Conservation (phyloP, 2,329 filamentous ascomycete species). For the Trichothecium roseum region DNA sequence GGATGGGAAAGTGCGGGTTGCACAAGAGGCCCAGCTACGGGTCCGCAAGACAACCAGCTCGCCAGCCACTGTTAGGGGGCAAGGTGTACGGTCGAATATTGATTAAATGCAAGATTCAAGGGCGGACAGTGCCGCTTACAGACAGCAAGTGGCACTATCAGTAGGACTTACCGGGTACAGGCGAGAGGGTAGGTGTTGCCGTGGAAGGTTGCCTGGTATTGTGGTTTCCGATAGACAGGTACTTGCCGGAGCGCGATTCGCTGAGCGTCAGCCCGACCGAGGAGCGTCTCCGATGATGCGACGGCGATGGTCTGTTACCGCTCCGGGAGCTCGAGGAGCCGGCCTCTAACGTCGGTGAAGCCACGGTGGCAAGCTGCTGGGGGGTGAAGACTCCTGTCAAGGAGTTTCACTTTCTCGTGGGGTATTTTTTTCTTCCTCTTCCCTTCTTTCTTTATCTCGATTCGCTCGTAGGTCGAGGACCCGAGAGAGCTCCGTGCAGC, state of each 20-base stretch:
- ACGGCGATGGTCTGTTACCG: conserved; percentile 34
- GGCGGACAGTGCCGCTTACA: no score
- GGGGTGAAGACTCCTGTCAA: conserved; percentile 8
- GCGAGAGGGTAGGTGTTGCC: conserved; percentile 27
- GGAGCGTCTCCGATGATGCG: conserved; percentile 37
- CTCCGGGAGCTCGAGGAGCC: conserved; percentile 45
- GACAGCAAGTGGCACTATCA: no score
- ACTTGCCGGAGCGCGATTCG: conserved; percentile 18
- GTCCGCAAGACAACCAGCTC: no score
- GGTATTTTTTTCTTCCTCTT: no score
- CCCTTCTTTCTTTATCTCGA: no score
- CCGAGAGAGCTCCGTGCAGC: no score
- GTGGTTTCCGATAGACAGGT: conserved; percentile 16
- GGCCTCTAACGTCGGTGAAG: conserved; percentile 32
- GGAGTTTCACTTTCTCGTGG: neutral
- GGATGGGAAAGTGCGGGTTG: neutral
- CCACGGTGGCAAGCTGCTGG: conserved; percentile 32
- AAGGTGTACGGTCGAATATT: no score
- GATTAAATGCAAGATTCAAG: no score
- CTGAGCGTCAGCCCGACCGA: conserved; percentile 25
- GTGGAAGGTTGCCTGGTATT: conserved; percentile 12
- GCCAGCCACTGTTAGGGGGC: no score
- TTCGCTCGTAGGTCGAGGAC: no score
- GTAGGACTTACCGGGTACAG: conserved; percentile 48
- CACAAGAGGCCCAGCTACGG: neutral